Evolutionary conservation across 2,329 filamentous ascomycete species (phyloP).

Genomic region (Graphilbum ipis-grandicollis): DNA sequence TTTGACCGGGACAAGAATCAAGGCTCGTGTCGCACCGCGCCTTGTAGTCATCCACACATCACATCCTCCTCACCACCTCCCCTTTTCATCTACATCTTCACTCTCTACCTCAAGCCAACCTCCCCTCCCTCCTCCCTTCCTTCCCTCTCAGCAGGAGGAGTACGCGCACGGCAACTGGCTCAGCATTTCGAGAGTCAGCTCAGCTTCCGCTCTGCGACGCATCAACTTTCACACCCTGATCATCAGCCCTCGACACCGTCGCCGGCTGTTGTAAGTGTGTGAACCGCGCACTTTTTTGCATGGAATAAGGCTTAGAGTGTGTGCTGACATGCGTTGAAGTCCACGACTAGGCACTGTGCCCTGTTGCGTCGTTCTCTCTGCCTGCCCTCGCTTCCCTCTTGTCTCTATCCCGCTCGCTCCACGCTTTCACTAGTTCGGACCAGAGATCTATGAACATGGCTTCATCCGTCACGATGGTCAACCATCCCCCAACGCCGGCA

Average conservation of each 20-base stretch:
- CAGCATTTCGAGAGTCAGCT: not conserved
- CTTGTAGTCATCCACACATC: too few relatives aligned
- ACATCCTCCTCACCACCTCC: too few relatives aligned
- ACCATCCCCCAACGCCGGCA: slow-evolving; percentile 6
- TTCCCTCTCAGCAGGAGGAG: too few relatives aligned
- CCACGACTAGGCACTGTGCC: slow-evolving; percentile 6
- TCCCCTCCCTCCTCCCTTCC: too few relatives aligned
- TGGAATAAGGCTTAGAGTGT: slow-evolving; percentile 7
- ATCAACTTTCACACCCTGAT: slow-evolving; percentile 6
- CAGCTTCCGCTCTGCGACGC: not conserved
- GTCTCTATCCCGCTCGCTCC: not conserved
- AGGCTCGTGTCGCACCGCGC: too few relatives aligned
- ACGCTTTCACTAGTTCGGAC: not conserved
- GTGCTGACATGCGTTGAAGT: slow-evolving; percentile 8
- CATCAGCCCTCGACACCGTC: slow-evolving; percentile 10
- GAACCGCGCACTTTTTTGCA: slow-evolving; percentile 7
- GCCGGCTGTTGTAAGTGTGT: slow-evolving; percentile 11
- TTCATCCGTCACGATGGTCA: slow-evolving; percentile 7
- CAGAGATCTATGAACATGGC: not conserved
- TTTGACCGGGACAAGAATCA: too few relatives aligned
- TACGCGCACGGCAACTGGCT: too few relatives aligned
- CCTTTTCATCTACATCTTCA: too few relatives aligned
- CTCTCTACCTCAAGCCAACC: too few relatives aligned
- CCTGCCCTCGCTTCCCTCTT: not conserved
- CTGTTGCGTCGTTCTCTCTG: slow-evolving; percentile 1